Base-by-base conservation (phyloP, 805 yeast genomes). In the Candida pseudofarinosa region DNA sequence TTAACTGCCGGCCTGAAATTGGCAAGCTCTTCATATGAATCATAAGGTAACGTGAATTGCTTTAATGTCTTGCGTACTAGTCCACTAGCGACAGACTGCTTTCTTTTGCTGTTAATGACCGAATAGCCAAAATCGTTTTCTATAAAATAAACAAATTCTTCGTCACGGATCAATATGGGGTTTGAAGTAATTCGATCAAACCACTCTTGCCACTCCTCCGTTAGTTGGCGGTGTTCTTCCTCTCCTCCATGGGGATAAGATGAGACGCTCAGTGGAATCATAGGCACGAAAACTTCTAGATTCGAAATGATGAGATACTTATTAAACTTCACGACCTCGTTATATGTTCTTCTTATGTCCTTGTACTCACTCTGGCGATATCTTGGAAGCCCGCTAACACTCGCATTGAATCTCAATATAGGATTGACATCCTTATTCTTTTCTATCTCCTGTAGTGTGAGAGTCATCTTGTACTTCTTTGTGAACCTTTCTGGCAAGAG, bases 271-370 rank as follows among this genome's bases (percentile, higher is more conserved):
- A 72, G 67, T 0, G 98, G 97, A 34, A 93, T 69, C 4, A 95
- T 81, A 0, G 98, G 97, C 3, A 93, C 89, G 64, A 91, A 89
- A 43, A 93, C 90, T 60, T 93, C 98, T 26, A 91, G 83, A 55
- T 89, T 85, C 32, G 95, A 86, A 16, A 82, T 81, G 43, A 81
- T 80, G 48, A 93, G 67, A 58, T 85, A 91, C 50, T 80, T 80
- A 63, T 86, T 87, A 54, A 93, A 79, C 46, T 81, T 78, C 26
- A 77, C 78, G 50, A 89, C 73, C 60, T 93, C 99, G 45, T 76
- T 75, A 57, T 80, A 85, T 0, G 96, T 83, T 45, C 97, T 77
- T 51, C 96, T 80, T 13, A 91, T 68, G 43, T 83, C 90, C 42
- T 81, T 79, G 61, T 85, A 89, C 6, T 62, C 60, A 5, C 77